These are phyloP conservation scores for Rhodotorula sp. DNA, from an alignment of 1,284 basidiomycete genomes.

Conservation along the genomic window DNA sequence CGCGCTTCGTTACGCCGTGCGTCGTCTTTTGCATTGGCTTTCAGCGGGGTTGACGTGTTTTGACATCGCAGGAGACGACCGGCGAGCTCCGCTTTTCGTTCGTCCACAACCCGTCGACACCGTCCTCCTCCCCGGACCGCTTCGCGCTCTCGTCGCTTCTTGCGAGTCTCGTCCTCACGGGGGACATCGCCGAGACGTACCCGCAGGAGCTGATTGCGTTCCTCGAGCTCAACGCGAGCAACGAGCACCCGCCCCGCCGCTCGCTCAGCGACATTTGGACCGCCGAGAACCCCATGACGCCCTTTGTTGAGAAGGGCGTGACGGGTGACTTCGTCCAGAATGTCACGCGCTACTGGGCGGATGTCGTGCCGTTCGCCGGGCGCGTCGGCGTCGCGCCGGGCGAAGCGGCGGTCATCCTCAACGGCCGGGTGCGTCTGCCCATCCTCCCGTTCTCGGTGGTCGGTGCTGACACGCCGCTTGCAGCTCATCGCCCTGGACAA, in stretches of 20 bases:
- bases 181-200: constrained; percentile 17
- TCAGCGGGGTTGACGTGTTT: background rate
- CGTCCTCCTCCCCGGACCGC: background rate
- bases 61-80: constrained; percentile 27
- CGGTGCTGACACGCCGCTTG: too few species aligned
- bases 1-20: constrained; percentile 67
- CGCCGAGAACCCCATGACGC: constrained; percentile 25
- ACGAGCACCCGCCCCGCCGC: constrained; percentile 16
- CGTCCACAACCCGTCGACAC: constrained; percentile 22
- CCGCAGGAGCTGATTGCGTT: constrained; percentile 24
- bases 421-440: constrained; percentile 67
- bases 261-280: constrained; percentile 23
- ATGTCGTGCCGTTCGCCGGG: constrained; percentile 31
- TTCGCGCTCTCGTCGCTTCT: constrained; percentile 25
- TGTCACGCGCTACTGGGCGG: constrained; percentile 4
- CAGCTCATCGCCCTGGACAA: constrained; percentile 66
- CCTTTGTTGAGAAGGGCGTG: constrained; percentile 21
- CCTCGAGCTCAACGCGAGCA: constrained; percentile 18
- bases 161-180: background rate
- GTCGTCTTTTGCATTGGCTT: constrained; percentile 31
- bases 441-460: background rate
- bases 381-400: constrained; percentile 61
- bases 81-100: constrained; percentile 22
- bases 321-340: background rate
- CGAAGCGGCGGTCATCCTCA: constrained; percentile 68